Evolutionary conservation across 2,329 filamentous ascomycete species (phyloP), one percentile per base, ranked within the genome.

Genomic region (Aschersonia sp.): DNA sequence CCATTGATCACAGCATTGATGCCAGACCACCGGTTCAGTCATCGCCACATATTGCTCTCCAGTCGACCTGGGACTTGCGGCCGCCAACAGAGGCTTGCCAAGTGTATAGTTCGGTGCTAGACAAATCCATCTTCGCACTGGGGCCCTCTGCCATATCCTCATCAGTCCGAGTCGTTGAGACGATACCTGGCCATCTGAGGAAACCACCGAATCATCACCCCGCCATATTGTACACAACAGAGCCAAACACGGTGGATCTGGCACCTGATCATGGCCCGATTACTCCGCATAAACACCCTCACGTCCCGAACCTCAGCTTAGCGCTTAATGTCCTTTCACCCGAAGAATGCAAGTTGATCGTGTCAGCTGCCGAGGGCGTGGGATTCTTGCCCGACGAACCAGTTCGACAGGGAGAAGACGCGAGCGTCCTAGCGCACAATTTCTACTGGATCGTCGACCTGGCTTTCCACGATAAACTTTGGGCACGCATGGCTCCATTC

Each of bases 391-490:
- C 82, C 0, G 82, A 86, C 55, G 78, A 79, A 1, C 81, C 81
- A 0, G 65, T 85, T 32, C 75, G 78, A 2, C 76, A 78, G n/a
- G 78, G 80, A 48, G 78, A 76, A 12, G 78, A 83, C 47, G 69
- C 71, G 30, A 83, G 78, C 55, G 72, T 85, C 44, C 61, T 85
- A 1, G 81, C 81, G 0, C 81, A 85, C 64, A 85, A 85, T 60
- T 83, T 85, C 54, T 85, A 85, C 65, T 85, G 81, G 81, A 69
- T 85, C 7, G 69, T 79, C 10, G 81, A 85, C 53, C 66, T 69
- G 29, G 67, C 69, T 0, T 84, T 85, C 58, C 75, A 80, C 55
- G 72, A 81, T 49, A 70, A 66, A 11, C 67, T 85, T 1, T 85
- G 81, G 81, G 61, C 65, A 0, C 72, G 81, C 11, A 73, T 85